Conservation (phyloP, 352 stramenopile species). For the Thraustochytrium sp. region DNA sequence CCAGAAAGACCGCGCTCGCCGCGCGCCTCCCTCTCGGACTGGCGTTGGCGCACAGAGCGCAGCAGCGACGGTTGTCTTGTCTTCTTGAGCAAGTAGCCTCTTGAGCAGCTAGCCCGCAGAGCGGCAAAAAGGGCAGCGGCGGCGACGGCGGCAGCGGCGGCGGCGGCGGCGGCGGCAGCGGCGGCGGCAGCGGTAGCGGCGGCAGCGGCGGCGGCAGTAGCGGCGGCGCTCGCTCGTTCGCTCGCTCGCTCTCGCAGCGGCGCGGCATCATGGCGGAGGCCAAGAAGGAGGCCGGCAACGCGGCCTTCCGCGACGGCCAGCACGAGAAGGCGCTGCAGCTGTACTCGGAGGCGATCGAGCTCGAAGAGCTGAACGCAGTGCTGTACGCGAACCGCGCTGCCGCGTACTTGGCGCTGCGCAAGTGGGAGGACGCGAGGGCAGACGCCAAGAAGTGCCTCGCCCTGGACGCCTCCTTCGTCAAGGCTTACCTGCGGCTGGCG, state of each 20-base stretch:
- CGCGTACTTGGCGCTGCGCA: constrained; percentile 58
- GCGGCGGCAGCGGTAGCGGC: not conserved
- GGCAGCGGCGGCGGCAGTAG: not conserved
- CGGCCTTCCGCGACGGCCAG: constrained; percentile 45
- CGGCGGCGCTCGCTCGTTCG: too few relatives aligned
- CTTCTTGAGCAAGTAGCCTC: too few relatives aligned
- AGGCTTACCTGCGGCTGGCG: constrained; percentile 78
- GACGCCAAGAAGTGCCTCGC: constrained; percentile 73
- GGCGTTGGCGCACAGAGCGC: too few relatives aligned
- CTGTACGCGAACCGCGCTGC: constrained; percentile 72
- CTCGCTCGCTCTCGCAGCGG: too few relatives aligned
- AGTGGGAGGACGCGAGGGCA: constrained; percentile 64
- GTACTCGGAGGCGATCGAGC: constrained; percentile 60
- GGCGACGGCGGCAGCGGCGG: too few relatives aligned
- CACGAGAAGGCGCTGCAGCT: constrained; percentile 40
- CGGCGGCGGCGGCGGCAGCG: too few relatives aligned
- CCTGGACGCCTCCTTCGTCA: constrained; percentile 75
- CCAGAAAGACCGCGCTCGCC: too few relatives aligned
- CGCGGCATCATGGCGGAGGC: constrained; percentile 54
- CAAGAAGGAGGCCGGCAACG: constrained; percentile 68
- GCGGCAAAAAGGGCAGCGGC: too few relatives aligned
- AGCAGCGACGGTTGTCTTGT: too few relatives aligned
- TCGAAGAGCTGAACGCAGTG: constrained; percentile 72
- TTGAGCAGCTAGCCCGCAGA: too few relatives aligned
- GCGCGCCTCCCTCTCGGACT: too few relatives aligned